These are phyloP conservation scores for Massospora cicadina DNA, from an alignment of 371 early-diverging fungal genomes.

Conservation along the genomic window DNA sequence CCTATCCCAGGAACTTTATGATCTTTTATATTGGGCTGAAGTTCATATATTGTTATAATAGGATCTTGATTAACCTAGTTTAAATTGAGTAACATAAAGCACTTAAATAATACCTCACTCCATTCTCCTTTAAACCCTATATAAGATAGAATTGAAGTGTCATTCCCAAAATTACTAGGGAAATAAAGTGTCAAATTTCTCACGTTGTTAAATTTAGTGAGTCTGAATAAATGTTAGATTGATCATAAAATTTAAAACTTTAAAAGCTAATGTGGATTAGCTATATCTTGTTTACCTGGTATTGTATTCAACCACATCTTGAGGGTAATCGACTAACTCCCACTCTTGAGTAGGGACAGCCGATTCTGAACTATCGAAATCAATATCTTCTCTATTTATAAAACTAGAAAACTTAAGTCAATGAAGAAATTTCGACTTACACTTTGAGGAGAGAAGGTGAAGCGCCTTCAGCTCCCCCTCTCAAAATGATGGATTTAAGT, in stretches of 20 bases:
- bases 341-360: constrained; percentile 55
- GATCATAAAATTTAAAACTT: neutral
- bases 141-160: constrained; percentile 46
- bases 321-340: constrained; percentile 43
- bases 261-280: neutral
- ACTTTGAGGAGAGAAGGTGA: constrained; percentile 60
- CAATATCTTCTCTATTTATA: constrained; percentile 74
- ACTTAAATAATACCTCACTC: constrained; percentile 33
- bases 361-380: constrained; percentile 68
- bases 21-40: constrained; percentile 69
- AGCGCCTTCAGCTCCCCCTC: constrained; percentile 39
- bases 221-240: constrained; percentile 23
- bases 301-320: constrained; percentile 41
- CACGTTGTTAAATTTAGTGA: constrained; percentile 70
- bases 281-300: constrained; percentile 21
- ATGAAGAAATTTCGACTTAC: constrained; percentile 21
- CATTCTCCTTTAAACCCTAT: constrained; percentile 87
- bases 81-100: neutral
- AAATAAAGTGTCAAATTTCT: constrained; percentile 66
- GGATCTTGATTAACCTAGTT: constrained; percentile 55
- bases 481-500: constrained; percentile 67
- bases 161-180: constrained; percentile 60
- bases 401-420: constrained; percentile 26
- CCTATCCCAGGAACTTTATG: constrained; percentile 37
- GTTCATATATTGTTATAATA: constrained; percentile 68